These are phyloP conservation scores for Fraxinus sp. DNA, from an alignment of 305 asterid genomes.

Conservation along the genomic window DNA sequence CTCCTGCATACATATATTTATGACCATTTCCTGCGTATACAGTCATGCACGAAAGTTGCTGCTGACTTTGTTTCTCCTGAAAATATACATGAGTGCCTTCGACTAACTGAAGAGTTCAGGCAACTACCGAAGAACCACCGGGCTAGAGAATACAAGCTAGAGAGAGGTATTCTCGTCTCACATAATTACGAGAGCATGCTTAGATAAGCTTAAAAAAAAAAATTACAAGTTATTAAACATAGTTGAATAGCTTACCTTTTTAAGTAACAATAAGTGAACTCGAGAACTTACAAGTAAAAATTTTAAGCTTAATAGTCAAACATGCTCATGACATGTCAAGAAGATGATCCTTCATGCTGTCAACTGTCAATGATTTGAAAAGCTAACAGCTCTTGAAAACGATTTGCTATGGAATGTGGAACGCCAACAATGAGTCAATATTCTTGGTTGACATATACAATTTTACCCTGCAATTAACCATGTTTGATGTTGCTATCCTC, in stretches of 20 bases:
- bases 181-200: not conserved
- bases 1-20: not conserved
- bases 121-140: constrained; percentile 72
- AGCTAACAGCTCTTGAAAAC: constrained; percentile 31
- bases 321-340: constrained; percentile 56
- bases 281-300: not conserved
- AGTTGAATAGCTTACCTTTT: not conserved
- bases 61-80: constrained; percentile 91
- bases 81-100: constrained; percentile 71
- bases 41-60: constrained; percentile 95
- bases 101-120: constrained; percentile 72
- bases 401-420: not conserved
- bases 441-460: not conserved
- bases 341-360: constrained; percentile 82
- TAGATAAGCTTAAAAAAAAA: not conserved
- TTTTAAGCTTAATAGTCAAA: not conserved
- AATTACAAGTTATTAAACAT: not conserved
- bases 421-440: constrained; percentile 1
- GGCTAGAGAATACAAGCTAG: constrained; percentile 89
- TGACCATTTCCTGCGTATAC: constrained; percentile 23
- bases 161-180: constrained; percentile 37
- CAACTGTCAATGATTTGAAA: constrained; percentile 60
- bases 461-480: constrained; percentile 7
- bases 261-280: too few relatives aligned
- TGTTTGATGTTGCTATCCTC: not conserved